Percentiles rank a stretch among this genome's conserved stretches.
Evolutionary conservation across 805 yeast genomes (phyloP).

Genomic region (Pichia scutulata): DNA sequence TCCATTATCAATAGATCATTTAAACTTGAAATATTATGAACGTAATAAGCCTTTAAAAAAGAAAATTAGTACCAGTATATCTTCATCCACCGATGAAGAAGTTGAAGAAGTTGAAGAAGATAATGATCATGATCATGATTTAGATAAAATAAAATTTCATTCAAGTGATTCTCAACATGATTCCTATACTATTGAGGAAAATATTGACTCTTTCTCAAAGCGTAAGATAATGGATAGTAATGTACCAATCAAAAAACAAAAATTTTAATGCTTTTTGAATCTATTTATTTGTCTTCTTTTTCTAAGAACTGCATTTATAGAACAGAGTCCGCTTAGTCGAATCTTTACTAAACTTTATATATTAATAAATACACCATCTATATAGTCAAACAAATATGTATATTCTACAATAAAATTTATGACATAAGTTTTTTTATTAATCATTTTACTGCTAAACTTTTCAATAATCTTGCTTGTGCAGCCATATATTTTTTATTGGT

Average conservation of each 20-base stretch:
- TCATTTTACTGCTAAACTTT: not conserved
- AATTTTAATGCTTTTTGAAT: constrained; percentile 1
- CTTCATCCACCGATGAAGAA: not conserved
- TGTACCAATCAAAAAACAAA: constrained; percentile 6
- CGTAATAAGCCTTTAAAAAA: not conserved
- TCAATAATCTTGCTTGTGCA: constrained; percentile 8
- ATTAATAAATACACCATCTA: not conserved
- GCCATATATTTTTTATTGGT: constrained; percentile 8
- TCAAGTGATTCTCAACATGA: not conserved
- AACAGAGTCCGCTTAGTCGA: not conserved
- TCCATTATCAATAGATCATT: constrained; percentile 13
- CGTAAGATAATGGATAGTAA: constrained; percentile 11
- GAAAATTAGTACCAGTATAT: not conserved
- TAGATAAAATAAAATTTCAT: not conserved
- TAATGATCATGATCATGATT: constrained; percentile 9
- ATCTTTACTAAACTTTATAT: constrained; percentile 1
- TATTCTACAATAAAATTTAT: not conserved
- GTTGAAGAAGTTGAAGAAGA: constrained; percentile 2
- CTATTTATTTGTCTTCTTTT: not conserved
- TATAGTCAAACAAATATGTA: not conserved
- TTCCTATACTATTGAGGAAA: not conserved
- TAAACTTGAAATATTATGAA: constrained; percentile 5
- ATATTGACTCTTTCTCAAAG: constrained; percentile 9
- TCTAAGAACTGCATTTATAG: not conserved
- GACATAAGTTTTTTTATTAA: not conserved